Evolutionary conservation across 2,329 filamentous ascomycete genomes (phyloP), one percentile per base, ranked within the genome.

Genomic region (Xylaria sp.): DNA sequence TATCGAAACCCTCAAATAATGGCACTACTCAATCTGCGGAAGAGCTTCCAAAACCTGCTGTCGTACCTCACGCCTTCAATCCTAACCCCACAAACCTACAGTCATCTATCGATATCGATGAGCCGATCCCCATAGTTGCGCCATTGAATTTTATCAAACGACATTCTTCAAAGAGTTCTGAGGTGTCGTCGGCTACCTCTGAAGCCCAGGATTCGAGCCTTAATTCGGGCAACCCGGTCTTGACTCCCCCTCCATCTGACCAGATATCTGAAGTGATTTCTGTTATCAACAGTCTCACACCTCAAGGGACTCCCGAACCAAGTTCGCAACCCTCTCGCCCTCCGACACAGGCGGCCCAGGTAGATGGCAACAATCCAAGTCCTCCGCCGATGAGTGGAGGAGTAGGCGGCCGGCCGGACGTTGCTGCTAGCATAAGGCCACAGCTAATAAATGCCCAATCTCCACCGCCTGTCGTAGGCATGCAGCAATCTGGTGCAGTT

Each of bases 131-230:
- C 27, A 66, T 64, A 6, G 65, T 73, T 64, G 71, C 73, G n/a
- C 73, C 75, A 14, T 58, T 74, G 45, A 68, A 57, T 6, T 50
- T 75, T 53, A 64, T 71, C 8, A 75, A 69, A 54, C 73, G 67
- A 17, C 62, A 67, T 19, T 69, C 68, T 34, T 69, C 67, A 55
- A 65, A 67, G 19, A 71, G 64, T 27, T 69, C 69, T 48, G 58
- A 63, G 34, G 62, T 65, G 3, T 62, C 61, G 3, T 69, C 69
- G 2, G 51, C 64, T 36, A 61, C 51, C 39, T 47, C 36, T 47
- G 63, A 64, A 42, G 32, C 30, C n/a, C 65, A 65, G 19, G 19
- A 54, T 4, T 59, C 65, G 4, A 42, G 11, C 17, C 19, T 39
- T n/a, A 34, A 64, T 14, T 45, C 47, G 7, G 30, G 45, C 17